Evolutionary conservation across 371 early-diverging fungal species (phyloP).

Genomic region (Parasitella parasitica): DNA sequence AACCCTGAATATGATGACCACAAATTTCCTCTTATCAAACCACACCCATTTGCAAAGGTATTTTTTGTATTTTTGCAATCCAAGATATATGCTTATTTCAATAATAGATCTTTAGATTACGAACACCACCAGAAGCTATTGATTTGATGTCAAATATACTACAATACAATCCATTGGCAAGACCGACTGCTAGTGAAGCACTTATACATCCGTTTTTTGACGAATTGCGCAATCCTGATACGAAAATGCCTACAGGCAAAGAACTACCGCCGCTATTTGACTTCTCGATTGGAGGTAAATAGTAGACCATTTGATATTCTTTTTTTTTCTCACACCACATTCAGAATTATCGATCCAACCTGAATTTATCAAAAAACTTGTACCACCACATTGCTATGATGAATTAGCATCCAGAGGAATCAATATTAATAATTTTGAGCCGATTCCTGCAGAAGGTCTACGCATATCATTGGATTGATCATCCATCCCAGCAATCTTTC

Average conservation of each 20-base stretch:
- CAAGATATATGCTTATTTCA: neutral
- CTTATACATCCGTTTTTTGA: constrained; percentile 97
- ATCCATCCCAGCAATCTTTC: neutral
- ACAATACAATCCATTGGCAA: constrained; percentile 91
- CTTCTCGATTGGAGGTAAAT: constrained; percentile 79
- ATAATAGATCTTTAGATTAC: constrained; percentile 22
- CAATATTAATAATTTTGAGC: constrained; percentile 35
- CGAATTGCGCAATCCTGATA: constrained; percentile 87
- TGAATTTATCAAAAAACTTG: constrained; percentile 56
- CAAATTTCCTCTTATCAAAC: constrained; percentile 93
- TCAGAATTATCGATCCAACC: constrained; percentile 50
- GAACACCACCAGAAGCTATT: constrained; percentile 80
- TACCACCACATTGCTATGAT: constrained; percentile 63
- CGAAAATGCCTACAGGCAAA: constrained; percentile 77
- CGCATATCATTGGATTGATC: constrained; percentile 17
- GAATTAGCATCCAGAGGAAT: constrained; percentile 49
- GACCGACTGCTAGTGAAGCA: constrained; percentile 94
- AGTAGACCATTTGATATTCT: too few species aligned
- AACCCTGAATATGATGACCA: constrained; percentile 94
- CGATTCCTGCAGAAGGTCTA: constrained; percentile 30
- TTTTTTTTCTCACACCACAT: neutral
- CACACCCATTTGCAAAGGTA: constrained; percentile 81
- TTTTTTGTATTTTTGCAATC: neutral
- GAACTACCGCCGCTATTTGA: constrained; percentile 91
- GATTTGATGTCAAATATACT: constrained; percentile 88